phyloP scores from a whole-genome alignment of 257 asterid genomes.

The Nicotiana sylvestris region DNA sequence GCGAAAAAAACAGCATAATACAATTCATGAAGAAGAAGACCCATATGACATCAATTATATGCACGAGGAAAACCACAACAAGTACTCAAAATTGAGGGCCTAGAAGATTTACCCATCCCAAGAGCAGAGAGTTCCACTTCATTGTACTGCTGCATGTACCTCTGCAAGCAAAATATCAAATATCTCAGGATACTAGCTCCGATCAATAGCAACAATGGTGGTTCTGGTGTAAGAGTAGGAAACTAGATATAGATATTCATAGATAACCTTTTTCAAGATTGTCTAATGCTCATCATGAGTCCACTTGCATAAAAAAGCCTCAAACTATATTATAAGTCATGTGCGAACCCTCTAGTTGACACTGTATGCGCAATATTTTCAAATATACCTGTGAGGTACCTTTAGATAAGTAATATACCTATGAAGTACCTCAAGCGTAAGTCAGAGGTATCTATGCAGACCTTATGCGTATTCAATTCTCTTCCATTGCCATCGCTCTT shows the following conservation, averaged over 20 bases:
- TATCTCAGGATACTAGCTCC: neutral
- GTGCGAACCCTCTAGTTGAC: neutral
- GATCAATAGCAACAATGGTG: neutral
- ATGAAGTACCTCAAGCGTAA: neutral
- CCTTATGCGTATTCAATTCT: neutral
- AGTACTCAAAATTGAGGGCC: constrained; percentile 1
- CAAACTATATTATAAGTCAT: neutral
- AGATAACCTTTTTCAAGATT: neutral
- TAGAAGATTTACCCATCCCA: constrained; percentile 59
- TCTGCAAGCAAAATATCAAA: constrained; percentile 34
- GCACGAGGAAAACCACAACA: neutral
- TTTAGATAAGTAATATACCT: neutral
- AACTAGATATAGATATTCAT: neutral
- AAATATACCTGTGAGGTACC: neutral
- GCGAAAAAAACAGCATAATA: neutral
- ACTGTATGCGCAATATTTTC: neutral
- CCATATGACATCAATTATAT: neutral
- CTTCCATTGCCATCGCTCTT: neutral
- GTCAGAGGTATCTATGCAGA: neutral
- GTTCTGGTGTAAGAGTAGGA: neutral
- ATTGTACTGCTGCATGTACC: constrained; percentile 58
- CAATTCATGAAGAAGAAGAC: neutral
- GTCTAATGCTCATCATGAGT: neutral
- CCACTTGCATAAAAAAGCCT: neutral
- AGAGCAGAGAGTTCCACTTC: constrained; percentile 83